Base-by-base conservation (phyloP, 2,329 filamentous ascomycete species). In the Stachybotrys echinatus region DNA sequence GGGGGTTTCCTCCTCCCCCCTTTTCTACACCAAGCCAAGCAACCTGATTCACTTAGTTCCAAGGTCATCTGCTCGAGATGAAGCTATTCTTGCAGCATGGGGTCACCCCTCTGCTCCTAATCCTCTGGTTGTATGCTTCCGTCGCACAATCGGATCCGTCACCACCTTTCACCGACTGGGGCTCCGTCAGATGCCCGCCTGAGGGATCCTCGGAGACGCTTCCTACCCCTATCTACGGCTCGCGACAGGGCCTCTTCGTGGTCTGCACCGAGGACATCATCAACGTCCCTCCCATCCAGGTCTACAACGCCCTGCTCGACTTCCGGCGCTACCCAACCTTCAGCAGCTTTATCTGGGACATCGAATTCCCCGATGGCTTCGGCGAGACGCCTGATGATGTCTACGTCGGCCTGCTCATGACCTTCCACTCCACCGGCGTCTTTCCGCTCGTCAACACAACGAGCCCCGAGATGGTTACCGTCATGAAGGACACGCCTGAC, bases 281-380 rank as follows among this genome's bases (percentile, higher is more conserved):
- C 52, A 62, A 70, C 47, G 56, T 57, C 1, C 60, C 54, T 10
- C 63, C 65, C 10, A 67, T 69, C 50, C 58, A 51, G 19, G 20
- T 58, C 3, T 51, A 51, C 40, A 44, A 44, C 4, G 12, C 19
- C 1, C 47, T 17, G 3, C 40, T 63, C 55, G 55, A 71, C 22
- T 73, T 72, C 20, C 67, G 58, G 22, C 64, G 66, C 49, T 69
- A 70, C 40, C 69, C 71, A 14, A 63, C 58, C 47, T 69, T 59
- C 53, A 51, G 49, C 40, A 51, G 39, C 49, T 51, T 51, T 23
- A 45, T 51, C 22, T 31, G 42, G 21, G 45, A 48, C 23, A 45
- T 51, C 21, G 45, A 51, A 5, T 42, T 51, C 23, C 49, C 49
- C 18, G 37, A 47, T 12, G 23, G 45, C 27, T 38, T 51, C 21